These are phyloP conservation scores for Cytidiella melzeri DNA, from an alignment of 768 basidiomycete genomes.

Conservation along the genomic window DNA sequence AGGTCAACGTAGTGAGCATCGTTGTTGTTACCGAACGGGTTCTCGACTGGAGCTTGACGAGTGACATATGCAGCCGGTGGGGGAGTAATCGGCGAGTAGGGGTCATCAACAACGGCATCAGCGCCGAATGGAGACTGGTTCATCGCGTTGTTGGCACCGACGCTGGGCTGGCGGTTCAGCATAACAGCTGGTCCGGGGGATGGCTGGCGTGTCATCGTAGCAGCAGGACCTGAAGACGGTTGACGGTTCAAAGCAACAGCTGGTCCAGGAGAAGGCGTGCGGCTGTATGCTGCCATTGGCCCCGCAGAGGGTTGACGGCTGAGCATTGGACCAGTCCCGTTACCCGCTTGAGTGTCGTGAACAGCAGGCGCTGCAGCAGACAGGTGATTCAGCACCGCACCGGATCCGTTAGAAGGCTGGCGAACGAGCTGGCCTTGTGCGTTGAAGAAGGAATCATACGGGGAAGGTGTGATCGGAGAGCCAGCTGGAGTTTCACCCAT, in stretches of 20 bases:
- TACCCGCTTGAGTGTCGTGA: no score
- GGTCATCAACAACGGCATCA: neutral
- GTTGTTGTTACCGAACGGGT: neutral
- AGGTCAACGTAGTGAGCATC: conserved; percentile 56
- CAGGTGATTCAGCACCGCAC: conserved; percentile 7
- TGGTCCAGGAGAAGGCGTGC: conserved; percentile 20
- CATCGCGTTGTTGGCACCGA: conserved; percentile 10
- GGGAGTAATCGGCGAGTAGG: conserved; percentile 20
- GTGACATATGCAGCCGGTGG: conserved; percentile 14
- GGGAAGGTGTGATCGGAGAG: conserved; percentile 25
- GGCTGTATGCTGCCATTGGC: conserved; percentile 12
- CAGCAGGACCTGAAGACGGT: conserved; percentile 7
- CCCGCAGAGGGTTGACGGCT: conserved; percentile 15
- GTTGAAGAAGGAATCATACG: conserved; percentile 24
- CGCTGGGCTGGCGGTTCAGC: conserved; percentile 16
- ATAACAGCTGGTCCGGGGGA: conserved; percentile 14
- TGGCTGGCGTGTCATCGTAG: conserved; percentile 14
- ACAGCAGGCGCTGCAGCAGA: no score
- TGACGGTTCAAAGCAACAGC: conserved; percentile 8
- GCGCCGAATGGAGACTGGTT: conserved; percentile 12
- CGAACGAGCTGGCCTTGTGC: conserved; percentile 21
- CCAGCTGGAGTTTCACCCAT: conserved; percentile 33
- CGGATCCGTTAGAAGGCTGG: conserved; percentile 13
- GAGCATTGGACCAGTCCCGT: no score
- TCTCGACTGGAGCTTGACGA: conserved; percentile 3